Base-by-base conservation (phyloP, 2,329 filamentous ascomycete genomes). In the Calonectria crousiana region DNA sequence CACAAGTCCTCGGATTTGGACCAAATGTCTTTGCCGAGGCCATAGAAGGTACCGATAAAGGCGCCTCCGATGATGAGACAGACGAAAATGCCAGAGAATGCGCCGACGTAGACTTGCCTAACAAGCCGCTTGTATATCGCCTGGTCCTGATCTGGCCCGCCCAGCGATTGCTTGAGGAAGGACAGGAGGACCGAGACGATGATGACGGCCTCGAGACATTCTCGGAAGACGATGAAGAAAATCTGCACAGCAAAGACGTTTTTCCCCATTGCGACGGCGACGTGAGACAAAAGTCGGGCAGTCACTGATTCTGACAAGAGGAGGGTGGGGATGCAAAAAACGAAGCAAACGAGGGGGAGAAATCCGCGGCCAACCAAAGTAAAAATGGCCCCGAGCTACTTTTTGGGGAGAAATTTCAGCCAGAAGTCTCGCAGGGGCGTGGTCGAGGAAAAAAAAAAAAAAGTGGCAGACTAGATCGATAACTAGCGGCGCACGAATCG, bases 171-270 rank as follows among this genome's bases (percentile, higher is more conserved):
- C 83, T 95, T 96, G 72, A 96, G 86, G 82, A 95, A 96, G 8
- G 94, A 91, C 36, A 96, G 89, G 26, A 96, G 88, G 9, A 96
- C 93, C 0, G 95, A 95, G 73, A 96, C 91, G 79, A 96, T 93
- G 81, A 97, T 94, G 79, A 90, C 92, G 1, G 93, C 93, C 86
- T 97, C 95, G 65, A 96, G 86, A 56, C 91, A 91, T 85, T 96
- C 95, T 82, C 95, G 92, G 83, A 96, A 96, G 84, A 94, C 92
- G 83, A 97, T 94, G 87, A 97, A 95, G 87, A 96, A 97, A 58
- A 96, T 90, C 76, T 93, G 93, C 14, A 94, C 91, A 74, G 93
- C 90, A 82, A 95, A 95, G 71, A 95, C 91, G 82, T 92, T 90
- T 73, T 89, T 88, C 84, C 92, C 92, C 84, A 89, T 91, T 72